A percentile compares a stretch with the other conserved stretches of the same genome.
These are phyloP conservation scores for Leccinum fibrillosum DNA, from an alignment of 768 basidiomycete genomes.

Conservation along the genomic window DNA sequence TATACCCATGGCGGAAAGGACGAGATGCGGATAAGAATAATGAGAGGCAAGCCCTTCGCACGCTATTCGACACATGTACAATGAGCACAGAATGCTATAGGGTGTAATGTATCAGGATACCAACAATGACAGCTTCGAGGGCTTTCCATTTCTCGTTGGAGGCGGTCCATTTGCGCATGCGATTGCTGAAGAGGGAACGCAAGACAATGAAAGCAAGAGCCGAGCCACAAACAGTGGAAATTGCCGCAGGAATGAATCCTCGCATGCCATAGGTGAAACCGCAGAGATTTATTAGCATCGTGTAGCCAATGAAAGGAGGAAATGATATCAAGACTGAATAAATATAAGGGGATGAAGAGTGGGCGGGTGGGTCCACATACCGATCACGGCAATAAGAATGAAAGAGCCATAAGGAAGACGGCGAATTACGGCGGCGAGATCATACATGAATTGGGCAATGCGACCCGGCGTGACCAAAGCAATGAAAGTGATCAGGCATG, in stretches of 20 bases:
- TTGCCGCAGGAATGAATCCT: slow-evolving; percentile 65
- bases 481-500: slow-evolving; percentile 39
- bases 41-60: slow-evolving; percentile 75
- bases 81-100: not conserved
- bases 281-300: slow-evolving; percentile 50
- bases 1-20: slow-evolving; percentile 89
- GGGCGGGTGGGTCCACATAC: slow-evolving; percentile 53
- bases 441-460: slow-evolving; percentile 69
- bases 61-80: slow-evolving; percentile 36
- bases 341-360: slow-evolving; percentile 44
- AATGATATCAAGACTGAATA: slow-evolving; percentile 28
- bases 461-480: slow-evolving; percentile 57
- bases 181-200: slow-evolving; percentile 53
- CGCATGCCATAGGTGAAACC: slow-evolving; percentile 84
- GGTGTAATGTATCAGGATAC: slow-evolving; percentile 18
- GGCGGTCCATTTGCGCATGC: slow-evolving; percentile 56
- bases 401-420: slow-evolving; percentile 61
- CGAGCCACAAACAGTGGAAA: slow-evolving; percentile 63
- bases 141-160: slow-evolving; percentile 75
- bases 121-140: slow-evolving; percentile 69
- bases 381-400: slow-evolving; percentile 46
- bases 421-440: slow-evolving; percentile 60
- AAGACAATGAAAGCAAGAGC: slow-evolving; percentile 58
- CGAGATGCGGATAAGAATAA: slow-evolving; percentile 76
- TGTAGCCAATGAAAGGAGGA: slow-evolving; percentile 31